Conservation (phyloP, 2,329 filamentous ascomycete genomes). For the Exserohilum rostratum region DNA sequence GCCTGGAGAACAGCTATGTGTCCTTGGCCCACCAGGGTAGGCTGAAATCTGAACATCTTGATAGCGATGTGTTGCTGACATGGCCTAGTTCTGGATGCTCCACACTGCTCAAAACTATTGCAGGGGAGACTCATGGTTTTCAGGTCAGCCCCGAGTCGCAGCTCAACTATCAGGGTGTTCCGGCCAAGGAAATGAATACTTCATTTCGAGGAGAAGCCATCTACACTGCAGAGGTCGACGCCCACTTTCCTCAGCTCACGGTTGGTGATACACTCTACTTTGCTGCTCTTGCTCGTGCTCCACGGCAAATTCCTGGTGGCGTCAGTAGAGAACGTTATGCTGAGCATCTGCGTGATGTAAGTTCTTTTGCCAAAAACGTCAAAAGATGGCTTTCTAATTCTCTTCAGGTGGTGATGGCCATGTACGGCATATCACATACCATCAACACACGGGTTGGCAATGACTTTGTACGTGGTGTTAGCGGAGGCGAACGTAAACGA, state of each 20-base stretch:
- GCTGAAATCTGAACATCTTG: not conserved
- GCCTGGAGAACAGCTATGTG: slow-evolving; percentile 74
- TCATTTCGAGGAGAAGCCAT: slow-evolving; percentile 81
- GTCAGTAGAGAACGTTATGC: slow-evolving; percentile 62
- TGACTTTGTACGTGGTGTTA: slow-evolving; percentile 73
- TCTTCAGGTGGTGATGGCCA: slow-evolving; percentile 68
- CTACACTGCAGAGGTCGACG: slow-evolving; percentile 82
- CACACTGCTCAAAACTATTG: slow-evolving; percentile 80
- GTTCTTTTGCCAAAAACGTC: not conserved
- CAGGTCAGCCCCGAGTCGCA: slow-evolving; percentile 71
- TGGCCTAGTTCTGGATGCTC: slow-evolving; percentile 66
- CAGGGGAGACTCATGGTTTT: slow-evolving; percentile 81
- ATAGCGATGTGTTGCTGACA: slow-evolving; percentile 3
- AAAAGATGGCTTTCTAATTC: not conserved
- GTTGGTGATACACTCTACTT: slow-evolving; percentile 80
- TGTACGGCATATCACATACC: slow-evolving; percentile 75
- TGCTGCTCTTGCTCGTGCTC: slow-evolving; percentile 66
- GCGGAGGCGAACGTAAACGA: slow-evolving; percentile 65
- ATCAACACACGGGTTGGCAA: slow-evolving; percentile 73
- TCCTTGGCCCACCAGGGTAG: slow-evolving; percentile 67
- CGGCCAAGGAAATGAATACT: slow-evolving; percentile 74
- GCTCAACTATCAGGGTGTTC: slow-evolving; percentile 79
- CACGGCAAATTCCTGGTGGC: slow-evolving; percentile 63
- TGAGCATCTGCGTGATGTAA: slow-evolving; percentile 63
- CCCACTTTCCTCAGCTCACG: slow-evolving; percentile 75